These are phyloP conservation scores for Acanthamoeba lugdunensis DNA, from an alignment of 208 protist genomes.

Conservation along the genomic window DNA sequence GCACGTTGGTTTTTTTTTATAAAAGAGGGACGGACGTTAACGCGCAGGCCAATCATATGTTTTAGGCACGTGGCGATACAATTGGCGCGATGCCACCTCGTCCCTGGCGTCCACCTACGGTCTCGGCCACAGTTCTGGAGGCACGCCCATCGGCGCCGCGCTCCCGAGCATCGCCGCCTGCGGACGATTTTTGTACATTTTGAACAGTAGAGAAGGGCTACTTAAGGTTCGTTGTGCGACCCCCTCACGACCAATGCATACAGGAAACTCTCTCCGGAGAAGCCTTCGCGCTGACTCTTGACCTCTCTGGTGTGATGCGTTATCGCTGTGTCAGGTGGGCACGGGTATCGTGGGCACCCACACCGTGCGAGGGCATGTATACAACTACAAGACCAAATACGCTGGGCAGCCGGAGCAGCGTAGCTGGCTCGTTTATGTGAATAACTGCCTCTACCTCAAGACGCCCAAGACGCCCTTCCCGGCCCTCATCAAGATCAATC, in stretches of 20 bases:
- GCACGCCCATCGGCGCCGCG: not conserved
- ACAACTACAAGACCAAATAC: slow-evolving; percentile 42
- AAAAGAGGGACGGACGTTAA: not conserved
- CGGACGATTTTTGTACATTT: slow-evolving; percentile 17
- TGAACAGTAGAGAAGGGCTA: slow-evolving; percentile 6
- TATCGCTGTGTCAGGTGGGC: slow-evolving; percentile 1
- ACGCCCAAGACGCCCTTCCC: not conserved
- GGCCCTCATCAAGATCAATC: slow-evolving; percentile 21
- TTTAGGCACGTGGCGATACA: slow-evolving; percentile 25
- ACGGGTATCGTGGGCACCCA: slow-evolving; percentile 25
- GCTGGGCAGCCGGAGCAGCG: not conserved
- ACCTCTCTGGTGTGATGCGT: not conserved
- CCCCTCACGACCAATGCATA: no score
- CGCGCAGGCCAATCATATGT: not conserved
- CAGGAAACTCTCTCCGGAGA: no score
- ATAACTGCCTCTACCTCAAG: slow-evolving; percentile 19
- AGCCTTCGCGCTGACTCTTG: not conserved
- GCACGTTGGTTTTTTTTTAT: not conserved
- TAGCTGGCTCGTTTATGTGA: slow-evolving; percentile 21
- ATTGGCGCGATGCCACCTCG: slow-evolving; percentile 6
- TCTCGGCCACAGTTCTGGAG: not conserved
- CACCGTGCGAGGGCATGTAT: slow-evolving; percentile 10
- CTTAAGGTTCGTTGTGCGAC: not conserved
- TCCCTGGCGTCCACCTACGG: not conserved
- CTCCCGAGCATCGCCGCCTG: not conserved